These are phyloP conservation scores for Spongospora subterranea DNA, from an alignment of 208 protist species.

Conservation along the genomic window DNA sequence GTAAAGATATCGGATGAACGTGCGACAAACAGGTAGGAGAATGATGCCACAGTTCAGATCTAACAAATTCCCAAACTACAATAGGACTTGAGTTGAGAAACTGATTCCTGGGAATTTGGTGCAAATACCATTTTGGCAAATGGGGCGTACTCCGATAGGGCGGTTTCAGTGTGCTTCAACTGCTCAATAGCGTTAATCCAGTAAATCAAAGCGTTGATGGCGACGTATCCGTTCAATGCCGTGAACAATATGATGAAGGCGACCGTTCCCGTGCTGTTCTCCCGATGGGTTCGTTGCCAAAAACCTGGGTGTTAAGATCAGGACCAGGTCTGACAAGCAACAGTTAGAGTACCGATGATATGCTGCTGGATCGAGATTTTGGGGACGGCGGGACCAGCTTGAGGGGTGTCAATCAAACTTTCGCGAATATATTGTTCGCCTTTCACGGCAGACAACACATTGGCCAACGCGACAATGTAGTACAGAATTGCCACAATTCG, in stretches of 20 bases:
- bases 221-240: neutral
- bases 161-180: neutral
- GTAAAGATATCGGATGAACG: constrained; percentile 54
- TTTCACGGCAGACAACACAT: neutral
- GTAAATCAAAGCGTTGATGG: neutral
- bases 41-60: constrained; percentile 58
- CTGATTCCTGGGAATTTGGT: neutral
- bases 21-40: constrained; percentile 52
- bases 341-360: neutral
- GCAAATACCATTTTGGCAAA: constrained; percentile 29
- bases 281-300: neutral
- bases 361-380: neutral
- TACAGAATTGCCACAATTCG: constrained; percentile 49
- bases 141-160: neutral
- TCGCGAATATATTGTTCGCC: constrained; percentile 37
- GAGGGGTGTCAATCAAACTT: neutral
- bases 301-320: constrained; percentile 1
- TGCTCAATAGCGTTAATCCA: neutral
- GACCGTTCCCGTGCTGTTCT: neutral
- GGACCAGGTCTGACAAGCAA: neutral
- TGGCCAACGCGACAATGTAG: neutral
- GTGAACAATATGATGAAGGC: neutral
- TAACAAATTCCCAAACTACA: constrained; percentile 49
- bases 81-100: neutral
- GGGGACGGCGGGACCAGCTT: neutral